Evolutionary conservation across 352 stramenopile species (phyloP), one percentile per base, ranked within the genome.

Genomic region (Pythium aquatile): DNA sequence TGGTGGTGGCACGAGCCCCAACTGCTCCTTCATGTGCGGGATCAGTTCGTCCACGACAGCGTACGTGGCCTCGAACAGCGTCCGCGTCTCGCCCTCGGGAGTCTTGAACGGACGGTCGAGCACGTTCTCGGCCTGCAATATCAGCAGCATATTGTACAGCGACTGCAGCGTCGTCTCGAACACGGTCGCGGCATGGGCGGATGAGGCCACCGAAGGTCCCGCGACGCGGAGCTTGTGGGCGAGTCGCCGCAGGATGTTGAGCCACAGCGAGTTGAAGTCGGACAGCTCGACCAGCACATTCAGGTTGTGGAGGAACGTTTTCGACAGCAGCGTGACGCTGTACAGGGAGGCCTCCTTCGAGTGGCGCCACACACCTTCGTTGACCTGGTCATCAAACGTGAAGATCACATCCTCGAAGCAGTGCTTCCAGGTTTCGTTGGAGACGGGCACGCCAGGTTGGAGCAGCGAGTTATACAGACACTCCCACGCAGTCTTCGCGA

Each of bases 351-450:
- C 84, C 47, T 96, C 85, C 10, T 83, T 83, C 32, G 79, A 69
- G 66, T 81, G 75, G 5, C 70, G 66, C 68, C 78, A 81, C 42
- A 75, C 67, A 14, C 80, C 75, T 46, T 87, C 79, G 42, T 77
- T 83, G 17, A 91, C 81, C 54, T 93, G 84, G 62, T 96, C 81
- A 55, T 96, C 87, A 62, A 96, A 92, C 39, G 87, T 81, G 60
- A 94, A 96, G 58, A 96, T 91, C 20, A 94, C 81, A n/a, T 91
- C 80, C 53, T 91, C 73, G 58, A 96, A 96, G 65, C 87, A 96
- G 48, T 87, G 68, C 58, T 89, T 79, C 87, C 87, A 96, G 51
- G 83, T 91, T 35, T 85, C 77, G 55, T 85, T 85, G 5, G 78
- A 75, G 24, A 96, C 79, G 1, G 78, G 77, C 9, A 90, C 75